phyloP scores from a whole-genome alignment of 139 green algal species.

The Chlamydomonas sphaeroides region DNA sequence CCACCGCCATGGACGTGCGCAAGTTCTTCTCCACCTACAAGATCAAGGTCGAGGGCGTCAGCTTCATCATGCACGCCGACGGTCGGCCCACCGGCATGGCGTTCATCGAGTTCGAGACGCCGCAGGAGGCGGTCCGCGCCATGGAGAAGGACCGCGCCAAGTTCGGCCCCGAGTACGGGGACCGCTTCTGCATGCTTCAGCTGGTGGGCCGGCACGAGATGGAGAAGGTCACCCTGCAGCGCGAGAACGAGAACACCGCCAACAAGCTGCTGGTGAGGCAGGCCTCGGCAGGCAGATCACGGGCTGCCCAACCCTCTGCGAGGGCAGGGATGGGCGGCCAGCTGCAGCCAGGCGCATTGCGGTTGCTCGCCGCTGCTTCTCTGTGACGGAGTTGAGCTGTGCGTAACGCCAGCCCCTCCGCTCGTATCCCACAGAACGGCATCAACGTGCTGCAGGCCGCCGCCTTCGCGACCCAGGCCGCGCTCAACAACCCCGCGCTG shows the following conservation, averaged over 20 bases:
- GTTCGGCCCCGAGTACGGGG: slow-evolving; percentile 78
- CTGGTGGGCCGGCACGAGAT: slow-evolving; percentile 74
- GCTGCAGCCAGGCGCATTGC: no score
- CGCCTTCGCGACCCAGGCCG: slow-evolving; percentile 52
- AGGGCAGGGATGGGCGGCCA: no score
- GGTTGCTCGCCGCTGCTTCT: no score
- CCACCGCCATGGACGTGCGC: slow-evolving; percentile 59
- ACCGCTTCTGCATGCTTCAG: slow-evolving; percentile 84
- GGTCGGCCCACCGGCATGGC: slow-evolving; percentile 83
- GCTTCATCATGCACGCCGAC: slow-evolving; percentile 81
- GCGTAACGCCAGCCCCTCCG: no score
- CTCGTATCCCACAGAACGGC: slow-evolving; percentile 29
- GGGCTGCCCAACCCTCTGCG: no score
- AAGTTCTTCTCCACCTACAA: slow-evolving; percentile 71
- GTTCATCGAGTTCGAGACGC: slow-evolving; percentile 90
- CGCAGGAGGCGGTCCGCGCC: slow-evolving; percentile 71
- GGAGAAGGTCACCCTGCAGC: slow-evolving; percentile 71
- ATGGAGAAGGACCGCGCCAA: slow-evolving; percentile 80
- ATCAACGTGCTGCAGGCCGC: slow-evolving; percentile 61
- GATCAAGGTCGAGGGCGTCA: slow-evolving; percentile 76
- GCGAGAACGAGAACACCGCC: slow-evolving; percentile 51
- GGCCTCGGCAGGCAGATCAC: no score
- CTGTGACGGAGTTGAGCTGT: no score
- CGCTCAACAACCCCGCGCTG: slow-evolving; percentile 48
- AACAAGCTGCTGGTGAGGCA: slow-evolving; percentile 56